phyloP scores from a whole-genome alignment of 345 rosid genomes.

The Populus deltoides region DNA sequence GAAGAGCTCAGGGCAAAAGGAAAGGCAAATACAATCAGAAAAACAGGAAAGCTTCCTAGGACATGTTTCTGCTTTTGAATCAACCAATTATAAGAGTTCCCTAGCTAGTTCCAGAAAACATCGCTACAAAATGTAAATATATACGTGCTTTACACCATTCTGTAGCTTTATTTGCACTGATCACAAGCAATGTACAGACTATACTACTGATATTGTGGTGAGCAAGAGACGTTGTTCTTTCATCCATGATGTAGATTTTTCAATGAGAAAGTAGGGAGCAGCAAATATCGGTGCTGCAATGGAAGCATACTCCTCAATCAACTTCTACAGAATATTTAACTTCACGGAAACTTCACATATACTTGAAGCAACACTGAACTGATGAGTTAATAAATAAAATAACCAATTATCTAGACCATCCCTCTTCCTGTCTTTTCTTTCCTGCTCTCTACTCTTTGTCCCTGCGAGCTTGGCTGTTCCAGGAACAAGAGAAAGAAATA shows the following conservation, averaged over 20 bases:
- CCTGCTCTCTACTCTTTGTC: background rate
- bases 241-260: background rate
- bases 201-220: background rate
- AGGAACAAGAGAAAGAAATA: background rate
- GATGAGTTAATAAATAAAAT: background rate
- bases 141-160: background rate
- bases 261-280: background rate
- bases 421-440: background rate
- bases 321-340: background rate
- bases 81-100: background rate
- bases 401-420: background rate
- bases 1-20: slow-evolving; percentile 57
- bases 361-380: background rate
- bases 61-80: slow-evolving; percentile 57
- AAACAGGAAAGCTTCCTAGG: slow-evolving; percentile 46
- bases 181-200: background rate
- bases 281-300: background rate
- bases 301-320: background rate
- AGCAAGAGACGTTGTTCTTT: background rate
- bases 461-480: background rate
- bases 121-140: background rate
- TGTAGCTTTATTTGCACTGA: background rate
- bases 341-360: background rate
- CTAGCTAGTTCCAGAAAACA: background rate
- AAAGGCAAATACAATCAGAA: slow-evolving; percentile 62